phyloP scores from a whole-genome alignment of 2,329 filamentous ascomycete species.

The Nemania diffusa region DNA sequence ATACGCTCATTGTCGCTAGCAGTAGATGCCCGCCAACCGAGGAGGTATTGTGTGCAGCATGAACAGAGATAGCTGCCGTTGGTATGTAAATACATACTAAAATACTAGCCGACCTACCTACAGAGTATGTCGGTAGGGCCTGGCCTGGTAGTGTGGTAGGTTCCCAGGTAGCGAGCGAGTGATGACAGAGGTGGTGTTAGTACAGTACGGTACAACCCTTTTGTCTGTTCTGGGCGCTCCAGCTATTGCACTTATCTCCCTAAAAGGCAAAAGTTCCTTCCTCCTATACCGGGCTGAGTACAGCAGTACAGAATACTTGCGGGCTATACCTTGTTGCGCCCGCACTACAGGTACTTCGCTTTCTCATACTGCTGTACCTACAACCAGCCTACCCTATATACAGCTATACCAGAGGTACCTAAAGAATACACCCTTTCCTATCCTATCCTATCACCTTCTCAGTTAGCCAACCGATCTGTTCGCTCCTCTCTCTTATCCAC shows the following conservation, averaged over 20 bases:
- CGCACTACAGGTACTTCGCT: slow-evolving; percentile 21
- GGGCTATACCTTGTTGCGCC: slow-evolving; percentile 9
- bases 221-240: slow-evolving; percentile 16
- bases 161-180: neutral
- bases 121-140: slow-evolving; percentile 7
- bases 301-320: slow-evolving; percentile 5
- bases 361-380: slow-evolving; percentile 18
- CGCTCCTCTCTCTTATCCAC: slow-evolving; percentile 44
- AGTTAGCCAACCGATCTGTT: slow-evolving; percentile 48
- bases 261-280: slow-evolving; percentile 31
- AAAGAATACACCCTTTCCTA: slow-evolving; percentile 17
- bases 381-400: slow-evolving; percentile 13
- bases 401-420: slow-evolving; percentile 34
- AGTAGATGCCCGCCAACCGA: slow-evolving; percentile 1
- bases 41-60: neutral
- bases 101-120: neutral
- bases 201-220: slow-evolving; percentile 7
- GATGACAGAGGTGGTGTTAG: slow-evolving; percentile 10
- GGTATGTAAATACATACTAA: neutral
- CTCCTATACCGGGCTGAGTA: slow-evolving; percentile 31
- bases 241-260: slow-evolving; percentile 10
- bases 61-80: neutral
- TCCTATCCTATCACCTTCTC: slow-evolving; percentile 38
- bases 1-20: slow-evolving; percentile 12
- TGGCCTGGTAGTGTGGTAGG: slow-evolving; percentile 3